Evolutionary conservation across 1,284 basidiomycete species (phyloP).

Genomic region (Cryptococcus deneoformans): DNA sequence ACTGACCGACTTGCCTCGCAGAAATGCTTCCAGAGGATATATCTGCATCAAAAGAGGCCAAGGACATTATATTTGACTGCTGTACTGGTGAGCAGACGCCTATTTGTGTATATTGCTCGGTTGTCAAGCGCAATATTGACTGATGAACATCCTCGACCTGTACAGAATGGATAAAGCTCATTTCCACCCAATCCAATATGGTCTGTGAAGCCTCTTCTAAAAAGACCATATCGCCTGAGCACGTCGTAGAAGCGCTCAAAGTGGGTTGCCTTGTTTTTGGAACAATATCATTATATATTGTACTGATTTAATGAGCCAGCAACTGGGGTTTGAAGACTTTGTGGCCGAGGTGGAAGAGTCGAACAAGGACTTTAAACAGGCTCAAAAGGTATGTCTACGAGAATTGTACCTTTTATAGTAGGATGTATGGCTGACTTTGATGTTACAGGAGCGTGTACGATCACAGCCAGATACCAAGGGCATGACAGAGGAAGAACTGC

Average conservation of each 20-base stretch:
- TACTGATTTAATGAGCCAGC: conserved; percentile 52
- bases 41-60: conserved; percentile 91
- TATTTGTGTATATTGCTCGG: not conserved
- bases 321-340: conserved; percentile 80
- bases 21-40: conserved; percentile 87
- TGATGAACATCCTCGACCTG: not conserved
- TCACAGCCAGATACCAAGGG: conserved; percentile 88
- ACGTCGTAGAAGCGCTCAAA: conserved; percentile 89
- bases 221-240: conserved; percentile 97
- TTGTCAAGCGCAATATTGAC: not conserved
- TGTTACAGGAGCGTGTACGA: conserved; percentile 56
- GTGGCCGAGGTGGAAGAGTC: conserved; percentile 93
- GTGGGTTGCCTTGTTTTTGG: conserved; percentile 56
- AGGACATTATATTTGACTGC: conserved; percentile 95
- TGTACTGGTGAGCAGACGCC: not conserved
- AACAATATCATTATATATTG: conserved; percentile 35
- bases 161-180: conserved; percentile 96
- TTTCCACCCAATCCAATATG: conserved; percentile 97
- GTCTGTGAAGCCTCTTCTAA: conserved; percentile 98
- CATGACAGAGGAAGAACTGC: conserved; percentile 84
- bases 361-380: conserved; percentile 62
- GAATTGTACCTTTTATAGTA: not conserved
- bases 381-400: conserved; percentile 29
- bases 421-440: not conserved
- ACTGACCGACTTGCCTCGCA: conserved; percentile 36